Percentiles rank a stretch among this genome's conserved stretches.
Evolutionary conservation across 1,139 yeast genomes (phyloP).

Genomic region (Geotrichum carabidarum): DNA sequence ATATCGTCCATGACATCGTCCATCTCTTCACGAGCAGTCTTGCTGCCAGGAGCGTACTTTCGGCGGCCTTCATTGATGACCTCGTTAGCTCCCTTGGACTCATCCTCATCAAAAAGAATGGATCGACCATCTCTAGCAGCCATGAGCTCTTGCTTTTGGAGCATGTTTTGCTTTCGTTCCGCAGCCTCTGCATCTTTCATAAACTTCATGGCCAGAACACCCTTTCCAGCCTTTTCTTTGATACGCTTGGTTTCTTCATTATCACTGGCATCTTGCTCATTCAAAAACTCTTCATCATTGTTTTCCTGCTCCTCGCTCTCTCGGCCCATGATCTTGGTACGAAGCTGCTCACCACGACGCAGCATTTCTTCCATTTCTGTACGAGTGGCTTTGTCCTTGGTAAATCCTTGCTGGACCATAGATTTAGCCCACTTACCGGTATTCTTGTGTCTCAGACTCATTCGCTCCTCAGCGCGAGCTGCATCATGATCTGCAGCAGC

Average conservation of each 20-base stretch:
- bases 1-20: slow-evolving; percentile 43
- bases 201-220: slow-evolving; percentile 88
- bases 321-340: slow-evolving; percentile 67
- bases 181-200: slow-evolving; percentile 25
- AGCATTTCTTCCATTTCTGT: slow-evolving; percentile 93
- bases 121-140: slow-evolving; percentile 31
- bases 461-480: slow-evolving; percentile 86
- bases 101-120: slow-evolving; percentile 43
- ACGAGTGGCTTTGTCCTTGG: slow-evolving; percentile 78
- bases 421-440: slow-evolving; percentile 82
- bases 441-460: slow-evolving; percentile 84
- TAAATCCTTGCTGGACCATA: slow-evolving; percentile 83
- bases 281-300: slow-evolving; percentile 20
- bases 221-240: slow-evolving; percentile 59
- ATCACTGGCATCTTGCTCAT: slow-evolving; percentile 32
- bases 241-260: slow-evolving; percentile 36
- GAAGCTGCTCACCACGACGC: slow-evolving; percentile 74
- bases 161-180: slow-evolving; percentile 23
- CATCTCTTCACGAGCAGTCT: slow-evolving; percentile 42
- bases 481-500: slow-evolving; percentile 58
- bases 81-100: slow-evolving; percentile 35
- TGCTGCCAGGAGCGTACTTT: slow-evolving; percentile 68
- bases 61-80: slow-evolving; percentile 72
- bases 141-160: slow-evolving; percentile 22
- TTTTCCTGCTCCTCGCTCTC: slow-evolving; percentile 45